Base-by-base conservation (phyloP, 2,329 filamentous ascomycete species). In the Niveomyces coronatus region DNA sequence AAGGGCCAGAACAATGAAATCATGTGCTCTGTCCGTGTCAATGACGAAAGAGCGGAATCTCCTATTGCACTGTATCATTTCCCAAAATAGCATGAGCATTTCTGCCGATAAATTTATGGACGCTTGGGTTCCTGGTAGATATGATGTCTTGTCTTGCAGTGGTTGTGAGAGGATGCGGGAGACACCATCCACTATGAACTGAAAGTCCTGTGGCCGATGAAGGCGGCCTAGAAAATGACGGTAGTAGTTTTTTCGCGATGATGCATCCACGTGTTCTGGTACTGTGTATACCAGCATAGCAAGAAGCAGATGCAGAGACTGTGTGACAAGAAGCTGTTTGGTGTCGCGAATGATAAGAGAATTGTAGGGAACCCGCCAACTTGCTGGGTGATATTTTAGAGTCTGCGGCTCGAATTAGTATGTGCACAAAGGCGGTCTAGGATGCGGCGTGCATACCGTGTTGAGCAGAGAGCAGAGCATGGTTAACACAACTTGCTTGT, bases 21-120 rank as follows among this genome's bases (percentile, higher is more conserved):
- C 91, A 52, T 95, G 85, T 0, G 85, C 85, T 38, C 89, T 73
- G 53, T 91, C 86, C 0, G 91, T 96, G 50, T 98, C 91, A 45
- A 96, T 89, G 52, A 98, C 91, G 60, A 95, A 98, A 2, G 87
- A 86, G 22, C 91, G 75, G 63, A 98, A 98, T 42, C 89, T 76
- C 62, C 94, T 96, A 63, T 98, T 98, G 70, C 89, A 95, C 60
- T 98, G 91, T 4, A 91, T 77, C 26, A 86, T 78, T 64, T 98
- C 91, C 91, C 91, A 98, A 55, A 96, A 95, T 3, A 98, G 70
- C 74, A 95, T 91, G 39, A 96, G 79, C 65, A 93, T 93, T 60
- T 98, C 91, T 2, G 91, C 88, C 0, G 88, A 86, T 71, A 89
- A 94, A 53, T 85, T 85, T 37, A 85, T 68, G 0, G 82, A 75